Base-by-base conservation (phyloP, 345 rosid genomes). In the Corymbia maculata region DNA sequence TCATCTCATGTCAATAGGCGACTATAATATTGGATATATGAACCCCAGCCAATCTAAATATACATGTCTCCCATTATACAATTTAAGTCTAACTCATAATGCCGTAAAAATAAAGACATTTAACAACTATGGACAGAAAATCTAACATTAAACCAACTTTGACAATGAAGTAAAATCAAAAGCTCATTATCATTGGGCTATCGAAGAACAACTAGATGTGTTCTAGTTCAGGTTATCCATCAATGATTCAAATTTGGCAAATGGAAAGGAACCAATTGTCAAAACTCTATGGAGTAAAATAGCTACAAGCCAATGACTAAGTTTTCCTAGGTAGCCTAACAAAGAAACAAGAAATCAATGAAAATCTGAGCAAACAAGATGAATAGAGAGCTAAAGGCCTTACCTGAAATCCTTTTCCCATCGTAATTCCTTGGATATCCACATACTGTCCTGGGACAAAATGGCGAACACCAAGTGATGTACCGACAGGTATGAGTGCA, bases 391-490 rank as follows among this genome's bases (percentile, higher is more conserved):
- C 52, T 45, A 12, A 42, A 50, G 28, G 85, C 42, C 42, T 5
- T 36, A 97, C 99, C 98, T 95, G 97, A 91, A 97, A 98, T 75
- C 99, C 99, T 94, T 98, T 98, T 88, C 99, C 99, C 90, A 91
- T 94, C 24, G 99, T 93, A 90, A 95, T 98, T 91, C 99, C 98
- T 3, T 96, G 92, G 88, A 98, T 89, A 93, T 98, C 99, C 87
- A 98, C 95, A 57, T 89, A 94, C 70, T 98, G 98, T 79, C 99
- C 98, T 1, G 98, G 98, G 90, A 97, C 94, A 90, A 98, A 98
- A 96, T 98, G 99, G 53, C 97, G 98, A 89, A 92, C 96, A 28
- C 95, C 93, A 30, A 98, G 87, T 45, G 94, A 89, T 36, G 96
- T 94, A 32, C 99, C 99, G 79, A 95, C 92, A 22, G 97, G 98